A percentile compares a stretch with the other conserved stretches of the same genome.
These are phyloP conservation scores for Aspergillus conjunctus DNA, from an alignment of 495 filamentous ascomycete genomes.

Conservation along the genomic window DNA sequence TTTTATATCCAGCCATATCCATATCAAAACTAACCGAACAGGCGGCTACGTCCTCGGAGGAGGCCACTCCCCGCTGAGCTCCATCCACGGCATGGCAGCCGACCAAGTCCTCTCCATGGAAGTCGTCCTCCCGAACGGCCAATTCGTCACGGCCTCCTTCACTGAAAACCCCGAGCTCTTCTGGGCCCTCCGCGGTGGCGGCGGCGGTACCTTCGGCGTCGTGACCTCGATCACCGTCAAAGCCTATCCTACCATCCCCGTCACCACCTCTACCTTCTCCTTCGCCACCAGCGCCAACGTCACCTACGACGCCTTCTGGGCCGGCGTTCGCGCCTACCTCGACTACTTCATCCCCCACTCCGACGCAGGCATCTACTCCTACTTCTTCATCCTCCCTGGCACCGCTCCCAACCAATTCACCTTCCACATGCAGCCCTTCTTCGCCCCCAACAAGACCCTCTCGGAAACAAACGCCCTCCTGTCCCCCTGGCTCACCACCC, in stretches of 20 bases:
- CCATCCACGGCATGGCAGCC: slow-evolving; percentile 33
- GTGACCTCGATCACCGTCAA: slow-evolving; percentile 54
- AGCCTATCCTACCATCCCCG: slow-evolving; percentile 42
- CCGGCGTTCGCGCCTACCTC: slow-evolving; percentile 50
- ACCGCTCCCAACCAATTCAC: slow-evolving; percentile 13
- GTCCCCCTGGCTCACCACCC: slow-evolving; percentile 48
- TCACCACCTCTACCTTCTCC: slow-evolving; percentile 43
- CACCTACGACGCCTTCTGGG: slow-evolving; percentile 51
- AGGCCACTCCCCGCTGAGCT: slow-evolving; percentile 36
- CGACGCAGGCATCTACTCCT: slow-evolving; percentile 56
- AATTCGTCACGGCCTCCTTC: slow-evolving; percentile 52
- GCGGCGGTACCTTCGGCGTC: slow-evolving; percentile 51
- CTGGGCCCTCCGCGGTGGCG: slow-evolving; percentile 52
- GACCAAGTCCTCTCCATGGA: slow-evolving; percentile 49
- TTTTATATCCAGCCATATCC: background rate
- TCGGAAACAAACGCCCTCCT: slow-evolving; percentile 47
- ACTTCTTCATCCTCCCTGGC: slow-evolving; percentile 42
- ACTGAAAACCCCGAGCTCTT: slow-evolving; percentile 60
- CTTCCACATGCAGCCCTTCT: slow-evolving; percentile 52
- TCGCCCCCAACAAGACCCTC: slow-evolving; percentile 52
- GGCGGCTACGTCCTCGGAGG: slow-evolving; percentile 50
- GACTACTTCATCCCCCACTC: slow-evolving; percentile 49
- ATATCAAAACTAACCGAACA: background rate
- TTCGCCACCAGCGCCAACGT: slow-evolving; percentile 40
- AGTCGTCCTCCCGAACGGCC: slow-evolving; percentile 60